Conservation (phyloP, 495 filamentous ascomycete genomes). For the Wilcoxina mikolae region DNA sequence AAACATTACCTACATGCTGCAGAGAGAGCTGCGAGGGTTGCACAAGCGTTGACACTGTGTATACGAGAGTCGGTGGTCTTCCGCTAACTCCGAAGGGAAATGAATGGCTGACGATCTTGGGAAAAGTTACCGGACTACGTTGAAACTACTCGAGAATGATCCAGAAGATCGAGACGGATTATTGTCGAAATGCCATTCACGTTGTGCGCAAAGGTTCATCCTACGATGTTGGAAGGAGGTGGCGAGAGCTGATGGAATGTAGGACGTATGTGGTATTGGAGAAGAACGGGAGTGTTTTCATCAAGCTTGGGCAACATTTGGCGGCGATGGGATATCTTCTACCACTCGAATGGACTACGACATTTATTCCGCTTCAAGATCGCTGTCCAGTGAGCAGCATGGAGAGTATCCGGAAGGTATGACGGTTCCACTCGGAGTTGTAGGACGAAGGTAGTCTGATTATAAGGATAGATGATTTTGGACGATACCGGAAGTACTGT, state of each 20-base stretch:
- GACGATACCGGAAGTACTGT: constrained; percentile 69
- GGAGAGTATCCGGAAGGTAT: constrained; percentile 54
- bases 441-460: neutral
- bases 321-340: constrained; percentile 91
- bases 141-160: constrained; percentile 45
- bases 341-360: constrained; percentile 85
- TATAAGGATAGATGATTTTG: constrained; percentile 48
- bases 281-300: constrained; percentile 93
- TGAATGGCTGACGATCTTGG: constrained; percentile 5
- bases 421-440: neutral
- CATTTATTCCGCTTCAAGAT: constrained; percentile 93
- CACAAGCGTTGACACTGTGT: constrained; percentile 55
- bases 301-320: constrained; percentile 93
- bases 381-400: constrained; percentile 85
- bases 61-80: constrained; percentile 69
- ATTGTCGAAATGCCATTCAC: constrained; percentile 77
- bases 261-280: constrained; percentile 77
- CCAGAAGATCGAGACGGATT: constrained; percentile 46
- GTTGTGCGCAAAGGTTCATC: constrained; percentile 55
- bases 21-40: constrained; percentile 68
- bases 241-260: neutral
- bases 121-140: constrained; percentile 62
- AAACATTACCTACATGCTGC: constrained; percentile 59
- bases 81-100: neutral
- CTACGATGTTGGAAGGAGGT: neutral